Conservation (phyloP, 345 rosid genomes). For the Laguncularia racemosa region DNA sequence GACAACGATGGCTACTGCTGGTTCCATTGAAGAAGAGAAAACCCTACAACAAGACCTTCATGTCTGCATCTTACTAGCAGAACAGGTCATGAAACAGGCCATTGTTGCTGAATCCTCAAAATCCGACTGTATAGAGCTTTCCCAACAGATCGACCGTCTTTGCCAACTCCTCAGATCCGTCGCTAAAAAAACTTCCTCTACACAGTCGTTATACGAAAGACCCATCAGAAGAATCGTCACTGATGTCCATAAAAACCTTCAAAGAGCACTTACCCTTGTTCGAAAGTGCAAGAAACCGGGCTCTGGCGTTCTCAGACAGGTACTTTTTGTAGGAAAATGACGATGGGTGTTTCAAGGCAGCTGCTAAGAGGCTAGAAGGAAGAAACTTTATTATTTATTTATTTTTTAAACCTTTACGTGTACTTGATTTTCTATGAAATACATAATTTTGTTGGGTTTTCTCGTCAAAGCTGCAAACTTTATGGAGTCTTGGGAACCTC, state of each 20-base stretch:
- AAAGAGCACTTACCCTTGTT: conserved; percentile 44
- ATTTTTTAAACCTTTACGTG: too few species aligned
- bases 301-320: conserved; percentile 39
- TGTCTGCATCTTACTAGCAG: conserved; percentile 50
- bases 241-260: conserved; percentile 51
- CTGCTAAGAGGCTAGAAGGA: too few species aligned
- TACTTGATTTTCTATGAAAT: too few species aligned
- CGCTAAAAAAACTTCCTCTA: conserved; percentile 31
- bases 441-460: too few species aligned
- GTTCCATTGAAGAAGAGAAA: conserved; percentile 13
- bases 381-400: too few species aligned
- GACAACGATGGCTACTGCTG: conserved; percentile 9
- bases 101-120: conserved; percentile 34
- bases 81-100: conserved; percentile 65
- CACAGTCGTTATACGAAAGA: conserved; percentile 43
- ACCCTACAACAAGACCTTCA: conserved; percentile 29
- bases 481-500: too few species aligned
- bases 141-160: conserved; percentile 36
- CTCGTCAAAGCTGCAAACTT: too few species aligned
- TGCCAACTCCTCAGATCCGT: conserved; percentile 47
- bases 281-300: conserved; percentile 39
- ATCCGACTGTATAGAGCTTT: conserved; percentile 37
- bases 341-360: too few species aligned
- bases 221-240: conserved; percentile 45
- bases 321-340: too few species aligned